A percentile compares a stretch with the other conserved stretches of the same genome.
These are phyloP conservation scores for Leishmania major DNA, from an alignment of 208 protist genomes.

Conservation along the genomic window DNA sequence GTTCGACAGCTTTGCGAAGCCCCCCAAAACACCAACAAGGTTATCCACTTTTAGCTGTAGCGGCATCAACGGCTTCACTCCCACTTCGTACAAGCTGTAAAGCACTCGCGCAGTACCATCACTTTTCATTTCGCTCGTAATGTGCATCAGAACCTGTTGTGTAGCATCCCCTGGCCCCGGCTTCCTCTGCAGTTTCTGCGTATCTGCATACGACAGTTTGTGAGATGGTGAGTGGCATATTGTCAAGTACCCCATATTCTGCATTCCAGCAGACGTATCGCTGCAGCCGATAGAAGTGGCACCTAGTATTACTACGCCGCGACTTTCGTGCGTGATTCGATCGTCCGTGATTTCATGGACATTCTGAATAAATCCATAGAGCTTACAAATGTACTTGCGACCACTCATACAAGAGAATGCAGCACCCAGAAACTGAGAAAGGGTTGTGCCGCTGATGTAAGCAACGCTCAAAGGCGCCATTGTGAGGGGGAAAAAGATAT, in stretches of 20 bases:
- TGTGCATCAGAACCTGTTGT: conserved; percentile 26
- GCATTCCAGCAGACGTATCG: neutral
- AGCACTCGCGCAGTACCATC: conserved; percentile 11
- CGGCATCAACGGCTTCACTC: neutral
- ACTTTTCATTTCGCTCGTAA: conserved; percentile 21
- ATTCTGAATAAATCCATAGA: conserved; percentile 46
- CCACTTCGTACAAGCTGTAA: conserved; percentile 17
- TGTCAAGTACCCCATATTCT: conserved; percentile 38
- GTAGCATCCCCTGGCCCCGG: neutral
- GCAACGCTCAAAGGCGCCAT: conserved; percentile 31
- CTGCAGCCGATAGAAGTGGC: conserved; percentile 11
- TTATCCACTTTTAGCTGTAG: conserved; percentile 65
- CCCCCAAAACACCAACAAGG: conserved; percentile 54
- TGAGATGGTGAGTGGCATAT: conserved; percentile 51
- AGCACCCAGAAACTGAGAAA: conserved; percentile 52
- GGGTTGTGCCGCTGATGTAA: conserved; percentile 48
- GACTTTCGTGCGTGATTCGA: conserved; percentile 17
- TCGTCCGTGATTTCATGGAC: conserved; percentile 41
- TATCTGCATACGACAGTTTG: conserved; percentile 63
- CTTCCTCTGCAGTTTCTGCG: conserved; percentile 17
- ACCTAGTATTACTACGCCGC: conserved; percentile 42
- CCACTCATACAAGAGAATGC: conserved; percentile 18
- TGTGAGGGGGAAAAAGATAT: neutral
- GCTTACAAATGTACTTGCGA: conserved; percentile 32
- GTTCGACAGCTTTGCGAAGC: conserved; percentile 51